These are phyloP conservation scores for Boletus sp. DNA, from an alignment of 768 basidiomycete species.

Conservation along the genomic window DNA sequence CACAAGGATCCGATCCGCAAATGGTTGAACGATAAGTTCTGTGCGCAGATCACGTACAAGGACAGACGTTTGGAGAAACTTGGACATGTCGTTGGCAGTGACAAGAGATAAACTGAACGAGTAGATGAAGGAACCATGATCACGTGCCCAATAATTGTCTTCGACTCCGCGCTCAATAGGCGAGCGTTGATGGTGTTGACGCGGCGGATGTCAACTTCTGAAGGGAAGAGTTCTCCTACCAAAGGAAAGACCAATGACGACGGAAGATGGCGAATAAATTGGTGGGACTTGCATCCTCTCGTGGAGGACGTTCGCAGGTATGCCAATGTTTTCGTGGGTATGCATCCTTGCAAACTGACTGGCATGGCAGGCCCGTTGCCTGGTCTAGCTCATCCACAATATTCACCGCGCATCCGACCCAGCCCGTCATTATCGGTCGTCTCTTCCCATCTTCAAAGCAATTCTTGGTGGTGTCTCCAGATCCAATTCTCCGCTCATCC, in stretches of 20 bases:
- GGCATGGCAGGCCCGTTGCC: slow-evolving; percentile 52
- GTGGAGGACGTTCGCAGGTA: slow-evolving; percentile 57
- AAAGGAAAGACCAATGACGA: slow-evolving; percentile 57
- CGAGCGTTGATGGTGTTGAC: neutral
- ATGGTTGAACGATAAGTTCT: slow-evolving; percentile 76
- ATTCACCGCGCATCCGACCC: slow-evolving; percentile 64
- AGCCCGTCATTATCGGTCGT: slow-evolving; percentile 57
- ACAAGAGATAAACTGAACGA: too few species aligned
- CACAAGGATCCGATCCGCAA: slow-evolving; percentile 79
- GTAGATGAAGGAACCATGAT: too few species aligned
- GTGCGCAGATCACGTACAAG: slow-evolving; percentile 59
- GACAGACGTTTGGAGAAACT: slow-evolving; percentile 43
- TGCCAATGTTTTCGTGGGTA: slow-evolving; percentile 2
- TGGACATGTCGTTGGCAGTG: slow-evolving; percentile 17
- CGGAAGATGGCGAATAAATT: slow-evolving; percentile 57
- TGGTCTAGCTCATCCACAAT: slow-evolving; percentile 73
- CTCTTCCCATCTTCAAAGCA: slow-evolving; percentile 71
- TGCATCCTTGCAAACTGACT: neutral
- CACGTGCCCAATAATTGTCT: too few species aligned
- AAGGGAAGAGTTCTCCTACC: slow-evolving; percentile 36
- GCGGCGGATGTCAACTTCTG: slow-evolving; percentile 24
- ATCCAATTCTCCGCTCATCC: slow-evolving; percentile 45
- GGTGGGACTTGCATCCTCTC: slow-evolving; percentile 74
- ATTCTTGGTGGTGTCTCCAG: slow-evolving; percentile 56
- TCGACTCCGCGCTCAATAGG: too few species aligned